phyloP scores from a whole-genome alignment of 495 filamentous ascomycete genomes.

The Penicillium roqueforti region DNA sequence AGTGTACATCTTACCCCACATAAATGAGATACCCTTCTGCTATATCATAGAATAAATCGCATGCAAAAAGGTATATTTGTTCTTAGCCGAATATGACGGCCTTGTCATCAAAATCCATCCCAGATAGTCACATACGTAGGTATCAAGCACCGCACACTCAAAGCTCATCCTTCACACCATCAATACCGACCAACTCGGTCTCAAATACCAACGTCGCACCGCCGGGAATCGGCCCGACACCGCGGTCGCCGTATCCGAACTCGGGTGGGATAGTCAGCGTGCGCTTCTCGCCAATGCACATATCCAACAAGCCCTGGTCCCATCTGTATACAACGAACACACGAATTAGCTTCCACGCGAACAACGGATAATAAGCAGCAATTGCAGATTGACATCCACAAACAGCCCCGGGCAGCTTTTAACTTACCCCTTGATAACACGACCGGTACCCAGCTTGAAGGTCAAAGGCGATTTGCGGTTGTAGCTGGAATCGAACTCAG shows the following conservation, averaged over 20 bases:
- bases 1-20: conserved; percentile 14
- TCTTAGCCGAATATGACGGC: not conserved
- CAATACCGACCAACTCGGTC: conserved; percentile 85
- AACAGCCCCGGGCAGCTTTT: not conserved
- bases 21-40: conserved; percentile 17
- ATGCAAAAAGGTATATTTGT: not conserved
- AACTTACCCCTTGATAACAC: conserved; percentile 79
- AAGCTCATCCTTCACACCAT: conserved; percentile 68
- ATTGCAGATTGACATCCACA: not conserved
- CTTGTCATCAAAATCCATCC: not conserved
- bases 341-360: conserved; percentile 6
- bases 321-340: conserved; percentile 46
- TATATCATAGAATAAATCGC: not conserved
- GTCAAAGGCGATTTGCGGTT: conserved; percentile 68
- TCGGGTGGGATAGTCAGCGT: conserved; percentile 87
- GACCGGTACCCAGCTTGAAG: conserved; percentile 73
- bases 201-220: conserved; percentile 83
- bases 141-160: conserved; percentile 19
- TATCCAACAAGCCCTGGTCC: conserved; percentile 87
- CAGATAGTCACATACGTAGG: not conserved
- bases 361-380: not conserved
- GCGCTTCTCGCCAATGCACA: conserved; percentile 96
- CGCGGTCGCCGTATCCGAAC: conserved; percentile 74
- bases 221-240: conserved; percentile 72
- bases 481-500: conserved; percentile 61